Conservation (phyloP, 352 stramenopile species). For the Phytophthora pinifolia region DNA sequence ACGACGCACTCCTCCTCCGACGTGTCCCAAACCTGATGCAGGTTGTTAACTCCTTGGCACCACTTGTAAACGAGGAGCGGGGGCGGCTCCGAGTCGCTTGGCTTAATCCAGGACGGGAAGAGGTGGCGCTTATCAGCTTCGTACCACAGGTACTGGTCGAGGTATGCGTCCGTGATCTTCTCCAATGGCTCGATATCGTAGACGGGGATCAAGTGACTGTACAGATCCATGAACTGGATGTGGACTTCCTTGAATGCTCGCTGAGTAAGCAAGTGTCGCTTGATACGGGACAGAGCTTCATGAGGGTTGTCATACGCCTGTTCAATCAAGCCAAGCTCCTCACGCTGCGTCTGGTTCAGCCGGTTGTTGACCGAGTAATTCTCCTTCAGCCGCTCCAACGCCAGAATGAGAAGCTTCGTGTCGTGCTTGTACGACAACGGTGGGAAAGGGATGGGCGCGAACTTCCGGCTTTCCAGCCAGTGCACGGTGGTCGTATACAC, state of each 20-base stretch:
- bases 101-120: conserved; percentile 99
- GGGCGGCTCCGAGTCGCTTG: conserved; percentile 97
- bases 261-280: conserved; percentile 98
- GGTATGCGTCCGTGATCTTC: conserved; percentile 99
- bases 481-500: conserved; percentile 99
- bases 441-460: conserved; percentile 99
- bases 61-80: conserved; percentile 99
- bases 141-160: conserved; percentile 99
- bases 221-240: conserved; percentile 99
- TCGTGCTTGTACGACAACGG: conserved; percentile 99
- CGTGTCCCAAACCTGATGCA: conserved; percentile 98
- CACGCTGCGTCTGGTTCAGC: conserved; percentile 97
- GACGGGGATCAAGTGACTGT: conserved; percentile 98
- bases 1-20: conserved; percentile 98
- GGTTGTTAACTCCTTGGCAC: conserved; percentile 99
- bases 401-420: conserved; percentile 99
- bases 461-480: conserved; percentile 99
- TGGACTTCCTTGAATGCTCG: conserved; percentile 99
- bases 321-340: conserved; percentile 99
- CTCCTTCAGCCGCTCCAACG: conserved; percentile 99
- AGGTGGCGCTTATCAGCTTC: conserved; percentile 99
- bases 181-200: conserved; percentile 99
- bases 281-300: conserved; percentile 98
- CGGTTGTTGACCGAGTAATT: conserved; percentile 97
- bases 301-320: conserved; percentile 99